Evolutionary conservation across 352 stramenopile species (phyloP).

Genomic region (Hyaloperonospora arabidopsidis): DNA sequence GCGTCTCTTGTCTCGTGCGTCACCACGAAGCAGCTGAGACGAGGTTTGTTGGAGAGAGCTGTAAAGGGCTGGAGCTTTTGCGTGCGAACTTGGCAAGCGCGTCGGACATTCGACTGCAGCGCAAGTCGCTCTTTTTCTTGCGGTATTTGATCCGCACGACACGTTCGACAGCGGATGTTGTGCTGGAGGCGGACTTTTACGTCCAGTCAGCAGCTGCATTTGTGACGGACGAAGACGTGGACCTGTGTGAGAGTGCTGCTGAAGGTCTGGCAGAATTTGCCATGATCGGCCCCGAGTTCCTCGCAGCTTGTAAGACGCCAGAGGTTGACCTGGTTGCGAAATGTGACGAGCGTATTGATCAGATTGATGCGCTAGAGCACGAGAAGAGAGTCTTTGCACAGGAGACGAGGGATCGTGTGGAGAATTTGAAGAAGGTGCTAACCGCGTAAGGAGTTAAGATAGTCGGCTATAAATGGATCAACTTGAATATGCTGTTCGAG

Average conservation of each 20-base stretch:
- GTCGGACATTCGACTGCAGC: slow-evolving; percentile 61
- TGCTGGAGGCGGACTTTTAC: slow-evolving; percentile 41
- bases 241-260: slow-evolving; percentile 68
- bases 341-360: slow-evolving; percentile 44
- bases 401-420: slow-evolving; percentile 52
- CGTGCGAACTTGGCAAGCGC: slow-evolving; percentile 39
- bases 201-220: slow-evolving; percentile 38
- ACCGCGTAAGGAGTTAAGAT: slow-evolving; percentile 11
- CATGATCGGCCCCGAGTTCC: slow-evolving; percentile 48
- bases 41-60: slow-evolving; percentile 49
- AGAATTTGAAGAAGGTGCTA: slow-evolving; percentile 43
- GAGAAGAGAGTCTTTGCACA: slow-evolving; percentile 66
- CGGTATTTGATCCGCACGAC: slow-evolving; percentile 69
- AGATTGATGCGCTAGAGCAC: slow-evolving; percentile 51
- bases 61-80: slow-evolving; percentile 52
- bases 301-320: slow-evolving; percentile 43
- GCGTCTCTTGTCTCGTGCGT: slow-evolving; percentile 78
- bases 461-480: not conserved
- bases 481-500: not conserved
- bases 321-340: slow-evolving; percentile 38
- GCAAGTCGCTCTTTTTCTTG: slow-evolving; percentile 79
- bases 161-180: slow-evolving; percentile 37
- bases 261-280: slow-evolving; percentile 70
- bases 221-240: slow-evolving; percentile 64
- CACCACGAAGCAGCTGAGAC: slow-evolving; percentile 54